Evolutionary conservation across 75 land plant species (phyloP).

Genomic region (Pseudotsuga menziesii): DNA sequence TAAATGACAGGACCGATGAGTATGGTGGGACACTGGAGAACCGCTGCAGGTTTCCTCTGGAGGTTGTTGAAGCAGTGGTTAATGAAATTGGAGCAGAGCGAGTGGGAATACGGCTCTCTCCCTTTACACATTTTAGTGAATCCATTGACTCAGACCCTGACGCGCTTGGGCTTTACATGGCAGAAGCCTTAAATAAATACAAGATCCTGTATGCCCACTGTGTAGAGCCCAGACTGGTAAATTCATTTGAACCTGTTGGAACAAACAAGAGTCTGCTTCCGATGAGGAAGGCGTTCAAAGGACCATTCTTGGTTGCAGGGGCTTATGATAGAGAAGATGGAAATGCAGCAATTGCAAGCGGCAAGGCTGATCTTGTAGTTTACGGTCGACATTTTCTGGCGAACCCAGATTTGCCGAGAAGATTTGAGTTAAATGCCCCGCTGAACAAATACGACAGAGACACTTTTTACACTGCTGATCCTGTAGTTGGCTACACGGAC

Average conservation of each 20-base stretch:
- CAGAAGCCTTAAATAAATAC: constrained; percentile 14
- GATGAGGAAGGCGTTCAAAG: constrained; percentile 35
- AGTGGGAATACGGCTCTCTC: constrained; percentile 37
- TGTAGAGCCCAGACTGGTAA: constrained; percentile 17
- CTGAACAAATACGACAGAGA: constrained; percentile 23
- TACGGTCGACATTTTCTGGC: too few species aligned
- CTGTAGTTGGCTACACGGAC: constrained; percentile 41
- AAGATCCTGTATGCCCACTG: constrained; percentile 25
- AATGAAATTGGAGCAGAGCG: constrained; percentile 33
- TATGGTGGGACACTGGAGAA: constrained; percentile 34
- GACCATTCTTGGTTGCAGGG: constrained; percentile 37
- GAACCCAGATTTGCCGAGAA: too few species aligned
- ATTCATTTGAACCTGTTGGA: not conserved
- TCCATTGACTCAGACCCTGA: constrained; percentile 31
- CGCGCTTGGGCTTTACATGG: constrained; percentile 31
- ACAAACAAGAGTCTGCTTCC: constrained; percentile 21
- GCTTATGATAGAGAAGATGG: constrained; percentile 44
- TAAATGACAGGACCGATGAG: constrained; percentile 24
- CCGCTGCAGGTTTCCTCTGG: constrained; percentile 26
- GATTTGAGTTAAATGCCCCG: too few species aligned
- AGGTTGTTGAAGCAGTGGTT: constrained; percentile 24
- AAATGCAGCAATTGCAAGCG: constrained; percentile 25
- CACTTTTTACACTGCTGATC: constrained; percentile 34
- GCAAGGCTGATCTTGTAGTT: constrained; percentile 25
- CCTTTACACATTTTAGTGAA: constrained; percentile 15